Conservation (phyloP, 1,284 basidiomycete genomes). For the Hemileia vastatrix region DNA sequence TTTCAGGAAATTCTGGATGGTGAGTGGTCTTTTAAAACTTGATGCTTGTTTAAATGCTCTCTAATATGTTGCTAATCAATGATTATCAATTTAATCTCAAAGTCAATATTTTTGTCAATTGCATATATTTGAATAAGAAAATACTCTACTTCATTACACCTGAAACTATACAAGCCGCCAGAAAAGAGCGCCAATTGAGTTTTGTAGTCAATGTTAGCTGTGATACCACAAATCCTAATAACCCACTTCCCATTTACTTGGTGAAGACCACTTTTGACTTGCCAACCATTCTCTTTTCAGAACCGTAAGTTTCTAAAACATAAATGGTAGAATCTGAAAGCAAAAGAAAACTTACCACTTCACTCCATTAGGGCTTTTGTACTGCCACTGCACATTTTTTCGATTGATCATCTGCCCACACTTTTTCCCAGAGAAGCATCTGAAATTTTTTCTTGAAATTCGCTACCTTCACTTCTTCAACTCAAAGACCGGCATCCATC, state of each 20-base stretch:
- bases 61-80: too few relatives aligned
- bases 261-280: constrained; percentile 92
- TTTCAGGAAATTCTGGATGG: constrained; percentile 84
- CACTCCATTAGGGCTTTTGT: too few relatives aligned
- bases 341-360: too few relatives aligned
- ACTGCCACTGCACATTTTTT: constrained; percentile 86
- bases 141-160: constrained; percentile 77
- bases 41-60: too few relatives aligned
- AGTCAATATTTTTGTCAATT: constrained; percentile 98
- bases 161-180: constrained; percentile 65
- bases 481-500: too few relatives aligned
- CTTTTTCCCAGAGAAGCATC: constrained; percentile 90
- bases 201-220: constrained; percentile 97
- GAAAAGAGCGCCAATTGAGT: constrained; percentile 59
- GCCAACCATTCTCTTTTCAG: too few relatives aligned
- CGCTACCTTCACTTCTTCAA: constrained; percentile 74
- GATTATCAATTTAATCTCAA: neutral
- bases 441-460: constrained; percentile 85
- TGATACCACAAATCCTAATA: constrained; percentile 98
- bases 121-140: constrained; percentile 85
- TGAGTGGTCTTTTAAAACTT: neutral
- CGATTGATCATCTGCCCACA: constrained; percentile 96
- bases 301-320: too few relatives aligned
- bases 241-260: constrained; percentile 90
- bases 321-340: too few relatives aligned